Evolutionary conservation across 1,139 yeast species (phyloP).

Genomic region (Hansenula lynferdii): DNA sequence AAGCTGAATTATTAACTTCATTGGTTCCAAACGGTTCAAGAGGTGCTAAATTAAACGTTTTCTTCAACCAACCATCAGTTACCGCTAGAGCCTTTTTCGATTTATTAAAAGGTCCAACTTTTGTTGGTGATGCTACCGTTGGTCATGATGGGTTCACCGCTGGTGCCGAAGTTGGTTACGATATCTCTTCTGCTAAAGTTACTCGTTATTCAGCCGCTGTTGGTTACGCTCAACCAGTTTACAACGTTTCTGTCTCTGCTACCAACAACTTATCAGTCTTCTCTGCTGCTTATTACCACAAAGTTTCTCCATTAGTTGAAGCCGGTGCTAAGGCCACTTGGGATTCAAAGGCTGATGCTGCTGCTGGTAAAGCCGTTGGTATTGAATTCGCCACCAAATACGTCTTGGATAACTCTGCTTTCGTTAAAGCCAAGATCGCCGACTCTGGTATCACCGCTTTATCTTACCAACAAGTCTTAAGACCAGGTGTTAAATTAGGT

Average conservation of each 20-base stretch:
- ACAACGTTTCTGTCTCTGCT: constrained; percentile 86
- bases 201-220: constrained; percentile 93
- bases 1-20: constrained; percentile 86
- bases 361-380: constrained; percentile 54
- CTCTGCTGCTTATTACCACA: constrained; percentile 98
- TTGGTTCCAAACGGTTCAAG: constrained; percentile 86
- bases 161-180: constrained; percentile 97
- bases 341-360: constrained; percentile 77
- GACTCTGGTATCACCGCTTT: constrained; percentile 95
- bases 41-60: constrained; percentile 87
- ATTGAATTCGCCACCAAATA: constrained; percentile 97
- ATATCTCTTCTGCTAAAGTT: constrained; percentile 86
- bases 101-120: constrained; percentile 90
- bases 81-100: constrained; percentile 95
- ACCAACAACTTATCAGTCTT: constrained; percentile 86
- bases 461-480: constrained; percentile 90
- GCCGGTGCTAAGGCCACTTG: constrained; percentile 98
- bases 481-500: constrained; percentile 97
- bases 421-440: constrained; percentile 94
- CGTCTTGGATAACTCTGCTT: constrained; percentile 79
- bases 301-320: constrained; percentile 84
- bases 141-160: constrained; percentile 97
- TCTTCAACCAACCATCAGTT: constrained; percentile 89
- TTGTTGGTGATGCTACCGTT: constrained; percentile 91
- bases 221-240: constrained; percentile 87